Conservation (phyloP, 2,329 filamentous ascomycete genomes). For the Clarireedia sp. region DNA sequence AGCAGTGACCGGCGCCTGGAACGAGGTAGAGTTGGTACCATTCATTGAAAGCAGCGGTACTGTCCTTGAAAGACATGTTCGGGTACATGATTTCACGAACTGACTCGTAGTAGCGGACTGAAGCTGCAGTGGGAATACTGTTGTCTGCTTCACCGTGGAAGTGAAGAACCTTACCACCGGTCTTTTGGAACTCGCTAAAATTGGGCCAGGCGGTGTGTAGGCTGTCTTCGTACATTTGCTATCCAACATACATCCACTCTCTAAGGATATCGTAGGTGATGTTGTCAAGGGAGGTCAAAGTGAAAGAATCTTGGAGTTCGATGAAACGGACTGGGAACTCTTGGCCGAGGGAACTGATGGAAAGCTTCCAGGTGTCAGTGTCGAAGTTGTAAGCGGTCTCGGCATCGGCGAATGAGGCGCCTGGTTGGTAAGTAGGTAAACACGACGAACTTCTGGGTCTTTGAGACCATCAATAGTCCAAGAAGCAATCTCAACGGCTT, state of each 20-base stretch:
- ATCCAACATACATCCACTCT: constrained; percentile 44
- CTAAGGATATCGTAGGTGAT: constrained; percentile 49
- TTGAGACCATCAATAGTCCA: constrained; percentile 31
- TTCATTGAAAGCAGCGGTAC: constrained; percentile 36
- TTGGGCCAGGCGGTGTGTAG: constrained; percentile 48
- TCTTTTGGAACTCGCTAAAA: constrained; percentile 39
- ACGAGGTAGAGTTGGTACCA: constrained; percentile 49
- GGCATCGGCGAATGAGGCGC: no score
- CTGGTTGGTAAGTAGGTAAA: constrained; percentile 19
- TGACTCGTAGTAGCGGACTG: constrained; percentile 47
- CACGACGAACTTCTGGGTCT: constrained; percentile 30
- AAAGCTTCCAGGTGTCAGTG: no score
- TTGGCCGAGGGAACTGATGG: constrained; percentile 28
- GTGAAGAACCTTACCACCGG: constrained; percentile 49
- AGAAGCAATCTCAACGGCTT: constrained; percentile 30
- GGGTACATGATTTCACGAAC: constrained; percentile 44
- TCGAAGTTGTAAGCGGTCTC: no score
- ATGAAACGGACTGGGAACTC: constrained; percentile 36
- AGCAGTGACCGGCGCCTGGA: constrained; percentile 45
- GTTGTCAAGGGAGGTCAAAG: constrained; percentile 34
- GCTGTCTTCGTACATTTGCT: constrained; percentile 40
- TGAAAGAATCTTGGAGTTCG: constrained; percentile 33
- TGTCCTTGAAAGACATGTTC: constrained; percentile 32
- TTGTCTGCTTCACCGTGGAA: constrained; percentile 50
- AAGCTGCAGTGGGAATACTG: constrained; percentile 44